A percentile compares a stretch with the other conserved stretches of the same genome.
phyloP scores from a whole-genome alignment of 805 yeast genomes.

The Priceomyces fermenticarens region DNA sequence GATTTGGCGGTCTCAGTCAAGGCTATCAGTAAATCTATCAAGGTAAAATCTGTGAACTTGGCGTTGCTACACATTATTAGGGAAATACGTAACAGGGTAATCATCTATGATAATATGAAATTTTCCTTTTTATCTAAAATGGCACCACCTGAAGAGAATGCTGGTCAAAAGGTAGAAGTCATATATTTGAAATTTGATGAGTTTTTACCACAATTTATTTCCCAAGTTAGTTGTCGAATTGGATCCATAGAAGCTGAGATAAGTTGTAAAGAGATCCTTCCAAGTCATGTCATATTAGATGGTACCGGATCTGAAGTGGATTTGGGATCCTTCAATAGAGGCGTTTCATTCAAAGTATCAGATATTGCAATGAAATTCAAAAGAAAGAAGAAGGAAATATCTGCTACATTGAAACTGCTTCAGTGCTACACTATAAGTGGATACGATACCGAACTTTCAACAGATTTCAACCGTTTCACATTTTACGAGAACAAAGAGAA shows the following conservation, averaged over 20 bases:
- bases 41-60: slow-evolving; percentile 33
- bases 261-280: slow-evolving; percentile 38
- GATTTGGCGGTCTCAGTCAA: slow-evolving; percentile 20
- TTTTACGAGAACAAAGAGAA: slow-evolving; percentile 1
- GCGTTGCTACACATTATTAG: slow-evolving; percentile 35
- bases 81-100: slow-evolving; percentile 27
- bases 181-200: slow-evolving; percentile 25
- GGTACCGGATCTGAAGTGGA: slow-evolving; percentile 24
- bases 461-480: slow-evolving; percentile 29
- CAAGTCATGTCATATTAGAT: slow-evolving; percentile 26
- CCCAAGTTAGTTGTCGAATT: slow-evolving; percentile 1
- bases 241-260: too few species aligned
- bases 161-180: slow-evolving; percentile 2
- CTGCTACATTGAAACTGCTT: slow-evolving; percentile 16
- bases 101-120: slow-evolving; percentile 21
- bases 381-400: slow-evolving; percentile 18
- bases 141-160: not conserved
- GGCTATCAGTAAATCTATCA: slow-evolving; percentile 22
- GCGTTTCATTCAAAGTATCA: slow-evolving; percentile 27
- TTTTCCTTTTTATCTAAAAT: slow-evolving; percentile 11
- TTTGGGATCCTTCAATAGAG: slow-evolving; percentile 35
- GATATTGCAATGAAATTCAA: slow-evolving; percentile 22
- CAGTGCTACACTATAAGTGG: slow-evolving; percentile 39
- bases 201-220: slow-evolving; percentile 26
- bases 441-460: slow-evolving; percentile 29